Conservation (phyloP, 495 filamentous ascomycete species). For the Aspergillus heteromorphus region DNA sequence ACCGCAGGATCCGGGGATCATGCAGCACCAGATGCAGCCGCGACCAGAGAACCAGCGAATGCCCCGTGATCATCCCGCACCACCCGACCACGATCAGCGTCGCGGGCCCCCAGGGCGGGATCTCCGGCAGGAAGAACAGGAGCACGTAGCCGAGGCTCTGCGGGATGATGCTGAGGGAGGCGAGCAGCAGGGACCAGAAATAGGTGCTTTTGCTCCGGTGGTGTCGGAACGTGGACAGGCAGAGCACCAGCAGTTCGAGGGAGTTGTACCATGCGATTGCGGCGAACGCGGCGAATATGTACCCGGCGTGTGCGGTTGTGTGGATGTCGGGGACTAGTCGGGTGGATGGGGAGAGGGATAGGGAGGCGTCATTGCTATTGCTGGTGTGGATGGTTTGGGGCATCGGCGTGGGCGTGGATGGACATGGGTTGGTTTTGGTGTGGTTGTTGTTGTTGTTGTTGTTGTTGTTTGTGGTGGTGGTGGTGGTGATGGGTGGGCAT, state of each 20-base stretch:
- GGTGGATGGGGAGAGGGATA: too few relatives aligned
- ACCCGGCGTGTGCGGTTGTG: constrained; percentile 5
- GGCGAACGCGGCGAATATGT: constrained; percentile 29
- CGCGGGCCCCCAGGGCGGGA: constrained; percentile 28
- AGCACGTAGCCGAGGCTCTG: constrained; percentile 41
- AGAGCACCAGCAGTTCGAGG: constrained; percentile 41
- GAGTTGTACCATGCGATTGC: constrained; percentile 45
- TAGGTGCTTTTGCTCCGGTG: constrained; percentile 34
- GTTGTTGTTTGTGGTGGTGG: too few relatives aligned
- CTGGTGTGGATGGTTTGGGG: too few relatives aligned
- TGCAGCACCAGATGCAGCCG: constrained; percentile 43
- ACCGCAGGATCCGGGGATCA: constrained; percentile 29
- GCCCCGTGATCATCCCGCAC: constrained; percentile 44
- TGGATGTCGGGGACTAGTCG: background rate
- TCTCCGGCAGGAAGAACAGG: constrained; percentile 34
- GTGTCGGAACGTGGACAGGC: constrained; percentile 44
- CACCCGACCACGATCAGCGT: constrained; percentile 39
- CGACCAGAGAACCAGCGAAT: constrained; percentile 47
- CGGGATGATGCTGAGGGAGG: constrained; percentile 33
- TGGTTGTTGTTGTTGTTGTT: too few relatives aligned
- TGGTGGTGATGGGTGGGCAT: too few relatives aligned
- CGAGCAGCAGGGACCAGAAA: constrained; percentile 47
- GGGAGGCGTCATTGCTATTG: too few relatives aligned
- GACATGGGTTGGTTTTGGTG: too few relatives aligned
- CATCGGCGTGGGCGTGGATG: too few relatives aligned